Evolutionary conservation across 2,329 filamentous ascomycete genomes (phyloP).

Genomic region (Catunica adiposa): DNA sequence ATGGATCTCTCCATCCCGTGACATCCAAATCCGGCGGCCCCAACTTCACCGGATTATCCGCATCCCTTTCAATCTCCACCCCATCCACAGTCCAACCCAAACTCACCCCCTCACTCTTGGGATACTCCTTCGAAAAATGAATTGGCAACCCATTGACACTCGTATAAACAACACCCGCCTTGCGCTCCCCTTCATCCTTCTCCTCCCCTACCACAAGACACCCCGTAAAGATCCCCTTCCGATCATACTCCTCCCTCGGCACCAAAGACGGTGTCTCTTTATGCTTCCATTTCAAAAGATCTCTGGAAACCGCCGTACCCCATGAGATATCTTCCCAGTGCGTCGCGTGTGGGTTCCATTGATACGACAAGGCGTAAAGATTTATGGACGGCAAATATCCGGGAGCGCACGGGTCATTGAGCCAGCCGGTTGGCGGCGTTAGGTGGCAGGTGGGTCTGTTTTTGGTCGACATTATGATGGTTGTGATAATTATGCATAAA

Average conservation of each 20-base stretch:
- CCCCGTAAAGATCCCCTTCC: slow-evolving; percentile 1
- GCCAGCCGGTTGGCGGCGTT: background rate
- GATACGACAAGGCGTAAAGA: background rate
- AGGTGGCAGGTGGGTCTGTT: no score
- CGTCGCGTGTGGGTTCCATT: background rate
- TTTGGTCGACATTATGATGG: no score
- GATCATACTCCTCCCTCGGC: background rate
- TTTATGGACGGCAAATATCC: background rate
- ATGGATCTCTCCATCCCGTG: slow-evolving; percentile 2
- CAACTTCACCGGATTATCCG: background rate
- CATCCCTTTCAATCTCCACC: background rate
- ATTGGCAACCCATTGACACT: background rate
- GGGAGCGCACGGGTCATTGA: slow-evolving; percentile 5
- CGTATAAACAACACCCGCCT: background rate
- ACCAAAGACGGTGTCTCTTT: background rate
- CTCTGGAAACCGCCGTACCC: background rate
- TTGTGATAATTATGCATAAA: no score
- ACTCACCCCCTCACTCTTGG: background rate
- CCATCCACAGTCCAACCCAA: background rate
- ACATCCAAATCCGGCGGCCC: background rate
- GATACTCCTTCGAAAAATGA: background rate
- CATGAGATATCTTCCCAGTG: background rate
- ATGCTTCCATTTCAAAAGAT: background rate
- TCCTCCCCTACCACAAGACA: no score
- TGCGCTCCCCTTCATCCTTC: background rate